Evolutionary conservation across 108 stramenopile genomes (phyloP).

Genomic region (Fragilariopsis cylindrus): DNA sequence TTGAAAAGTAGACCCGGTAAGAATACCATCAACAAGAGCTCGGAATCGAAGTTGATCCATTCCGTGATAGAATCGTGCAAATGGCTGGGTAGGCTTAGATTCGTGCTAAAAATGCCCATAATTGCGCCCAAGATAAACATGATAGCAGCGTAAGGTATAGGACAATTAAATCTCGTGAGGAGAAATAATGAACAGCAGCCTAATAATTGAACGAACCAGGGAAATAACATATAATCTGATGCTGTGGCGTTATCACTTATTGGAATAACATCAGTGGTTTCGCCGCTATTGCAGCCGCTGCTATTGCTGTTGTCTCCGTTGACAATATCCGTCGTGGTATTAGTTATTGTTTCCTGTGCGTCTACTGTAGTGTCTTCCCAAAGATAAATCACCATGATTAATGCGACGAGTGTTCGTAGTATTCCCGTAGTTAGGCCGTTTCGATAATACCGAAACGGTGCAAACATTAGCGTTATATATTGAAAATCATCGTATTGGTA

Average conservation of each 20-base stretch:
- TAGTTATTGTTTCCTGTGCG: too few relatives aligned
- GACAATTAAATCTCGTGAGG: conserved; percentile 21
- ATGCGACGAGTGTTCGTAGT: too few relatives aligned
- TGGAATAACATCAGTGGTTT: too few relatives aligned
- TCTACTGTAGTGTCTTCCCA: too few relatives aligned
- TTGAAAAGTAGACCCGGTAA: conserved; percentile 70
- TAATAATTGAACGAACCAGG: conserved; percentile 40
- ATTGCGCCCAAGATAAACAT: conserved; percentile 56
- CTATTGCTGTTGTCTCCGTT: too few relatives aligned
- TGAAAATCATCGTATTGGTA: too few relatives aligned
- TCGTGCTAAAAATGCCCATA: conserved; percentile 43
- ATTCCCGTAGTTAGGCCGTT: too few relatives aligned
- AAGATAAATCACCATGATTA: too few relatives aligned
- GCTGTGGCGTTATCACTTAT: background rate
- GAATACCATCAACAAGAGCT: conserved; percentile 61
- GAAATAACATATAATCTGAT: conserved; percentile 31
- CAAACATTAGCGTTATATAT: too few relatives aligned
- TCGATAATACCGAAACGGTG: too few relatives aligned
- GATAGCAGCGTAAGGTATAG: conserved; percentile 50
- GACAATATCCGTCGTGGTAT: too few relatives aligned
- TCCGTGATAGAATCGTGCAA: conserved; percentile 28
- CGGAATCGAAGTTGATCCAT: conserved; percentile 59
- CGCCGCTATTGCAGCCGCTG: too few relatives aligned
- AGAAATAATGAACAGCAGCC: conserved; percentile 36
- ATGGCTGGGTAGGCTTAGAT: background rate